Percentiles rank a stretch among this genome's conserved stretches.
Conservation (phyloP, 1,284 basidiomycete species). For the Austroboletus novae-zelandiae region DNA sequence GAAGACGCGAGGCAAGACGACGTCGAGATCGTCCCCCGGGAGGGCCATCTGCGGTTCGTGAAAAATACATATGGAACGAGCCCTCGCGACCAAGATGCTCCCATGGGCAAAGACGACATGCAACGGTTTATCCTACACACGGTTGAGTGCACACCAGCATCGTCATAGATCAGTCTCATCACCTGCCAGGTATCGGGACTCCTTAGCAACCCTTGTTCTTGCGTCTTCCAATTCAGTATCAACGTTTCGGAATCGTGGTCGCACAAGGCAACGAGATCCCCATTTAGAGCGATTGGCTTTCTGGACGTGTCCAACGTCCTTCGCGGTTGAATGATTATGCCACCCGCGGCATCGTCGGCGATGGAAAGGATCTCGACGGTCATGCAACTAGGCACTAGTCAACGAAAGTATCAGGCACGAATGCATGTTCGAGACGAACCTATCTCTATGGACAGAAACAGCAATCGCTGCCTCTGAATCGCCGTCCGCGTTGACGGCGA, state of each 20-base stretch:
- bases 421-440: constrained; percentile 32
- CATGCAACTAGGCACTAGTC: constrained; percentile 9
- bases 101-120: constrained; percentile 49
- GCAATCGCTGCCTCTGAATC: constrained; percentile 47
- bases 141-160: constrained; percentile 14
- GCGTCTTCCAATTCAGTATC: constrained; percentile 52
- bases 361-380: constrained; percentile 24
- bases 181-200: constrained; percentile 32
- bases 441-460: constrained; percentile 41
- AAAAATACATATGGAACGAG: constrained; percentile 56
- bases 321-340: constrained; percentile 9
- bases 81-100: constrained; percentile 53
- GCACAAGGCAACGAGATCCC: constrained; percentile 50
- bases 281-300: constrained; percentile 46
- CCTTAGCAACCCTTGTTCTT: constrained; percentile 45
- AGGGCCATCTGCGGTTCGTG: constrained; percentile 36
- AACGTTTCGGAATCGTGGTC: constrained; percentile 49
- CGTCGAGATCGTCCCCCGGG: constrained; percentile 10
- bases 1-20: constrained; percentile 38
- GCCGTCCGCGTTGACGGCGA: constrained; percentile 47
- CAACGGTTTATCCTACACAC: constrained; percentile 42
- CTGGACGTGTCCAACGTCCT: constrained; percentile 34
- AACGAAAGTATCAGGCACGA: constrained; percentile 3
- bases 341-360: constrained; percentile 10
- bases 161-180: constrained; percentile 6